Base-by-base conservation (phyloP, 805 yeast species). In the Phaffomyces antillensis region DNA sequence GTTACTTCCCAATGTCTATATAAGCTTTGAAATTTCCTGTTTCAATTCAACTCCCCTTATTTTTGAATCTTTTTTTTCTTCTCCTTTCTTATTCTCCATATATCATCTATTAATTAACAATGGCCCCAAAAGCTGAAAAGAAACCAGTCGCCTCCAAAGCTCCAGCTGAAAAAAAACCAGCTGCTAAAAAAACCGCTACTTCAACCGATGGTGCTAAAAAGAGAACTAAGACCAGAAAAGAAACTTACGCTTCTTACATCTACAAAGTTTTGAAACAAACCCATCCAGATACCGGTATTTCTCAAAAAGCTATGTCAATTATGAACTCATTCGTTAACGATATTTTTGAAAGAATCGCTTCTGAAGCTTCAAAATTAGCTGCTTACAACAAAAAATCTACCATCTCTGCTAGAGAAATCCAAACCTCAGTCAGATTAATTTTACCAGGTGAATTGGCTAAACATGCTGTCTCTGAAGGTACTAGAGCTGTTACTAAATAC, bases 251-350 rank as follows among this genome's bases (percentile, higher is more conserved):
- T 55, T 88, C 96, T 51, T 91, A 90, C 76, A 90, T 91, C 68
- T 90, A 90, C 93, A 91, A 90, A 75, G 96, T 90, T 59, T 83
- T 90, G 69, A 89, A 89, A 75, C 97, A 90, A 79, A 90, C 96
- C 50, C 97, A 90, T 73, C 97, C 97, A 71, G 97, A 90, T 71
- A 90, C 98, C 52, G 97, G 97, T 87, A 90, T 90, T 69, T 90
- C 97, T 60, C 95, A 89, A 75, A 86, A 87, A 68, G 96, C 97
- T 55, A 90, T 91, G 96, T 88, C 96, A 55, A 91, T 91, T 70
- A 83, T 90, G 91, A 91, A 91, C 85, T 90, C 96, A 39, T 91
- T 91, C 61, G 97, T 91, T 61, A 90, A 89, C 76, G 97, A 91
- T 74, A 88, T 90, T 68, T 91, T 90, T 67, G 97, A 90, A 79